Evolutionary conservation across 768 basidiomycete species (phyloP).

Genomic region (Phallus indusiatus): DNA sequence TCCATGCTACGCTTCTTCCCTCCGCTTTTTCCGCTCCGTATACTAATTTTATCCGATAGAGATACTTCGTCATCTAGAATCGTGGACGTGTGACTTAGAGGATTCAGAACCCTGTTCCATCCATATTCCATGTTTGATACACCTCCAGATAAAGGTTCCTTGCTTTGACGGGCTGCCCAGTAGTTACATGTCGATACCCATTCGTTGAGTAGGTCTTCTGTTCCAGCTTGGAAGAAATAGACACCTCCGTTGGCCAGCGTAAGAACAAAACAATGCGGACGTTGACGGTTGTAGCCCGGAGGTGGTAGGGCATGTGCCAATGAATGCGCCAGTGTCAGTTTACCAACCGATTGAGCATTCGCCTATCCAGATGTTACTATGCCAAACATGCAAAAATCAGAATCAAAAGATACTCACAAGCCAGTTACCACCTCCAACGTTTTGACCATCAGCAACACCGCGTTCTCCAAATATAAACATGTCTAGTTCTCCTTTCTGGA

Average conservation of each 20-base stretch:
- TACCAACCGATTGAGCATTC: constrained; percentile 80
- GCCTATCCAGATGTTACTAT: constrained; percentile 37
- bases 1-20: constrained; percentile 63
- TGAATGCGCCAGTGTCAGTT: constrained; percentile 77
- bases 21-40: constrained; percentile 65
- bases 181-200: constrained; percentile 99
- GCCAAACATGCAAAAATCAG: constrained; percentile 5
- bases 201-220: constrained; percentile 96
- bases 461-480: constrained; percentile 93
- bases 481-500: constrained; percentile 86
- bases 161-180: constrained; percentile 93
- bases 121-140: constrained; percentile 99
- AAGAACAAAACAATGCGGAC: constrained; percentile 92
- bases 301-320: constrained; percentile 80
- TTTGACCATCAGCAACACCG: constrained; percentile 47
- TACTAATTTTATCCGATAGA: constrained; percentile 55
- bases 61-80: constrained; percentile 38
- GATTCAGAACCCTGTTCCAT: constrained; percentile 74
- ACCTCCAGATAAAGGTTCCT: constrained; percentile 90
- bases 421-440: constrained; percentile 90
- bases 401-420: constrained; percentile 50
- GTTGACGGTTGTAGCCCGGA: constrained; percentile 83
- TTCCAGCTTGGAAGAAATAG: constrained; percentile 98
- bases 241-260: constrained; percentile 82
- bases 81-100: constrained; percentile 20